phyloP scores from a whole-genome alignment of 768 basidiomycete genomes.

The Hirschioporus abietinus region DNA sequence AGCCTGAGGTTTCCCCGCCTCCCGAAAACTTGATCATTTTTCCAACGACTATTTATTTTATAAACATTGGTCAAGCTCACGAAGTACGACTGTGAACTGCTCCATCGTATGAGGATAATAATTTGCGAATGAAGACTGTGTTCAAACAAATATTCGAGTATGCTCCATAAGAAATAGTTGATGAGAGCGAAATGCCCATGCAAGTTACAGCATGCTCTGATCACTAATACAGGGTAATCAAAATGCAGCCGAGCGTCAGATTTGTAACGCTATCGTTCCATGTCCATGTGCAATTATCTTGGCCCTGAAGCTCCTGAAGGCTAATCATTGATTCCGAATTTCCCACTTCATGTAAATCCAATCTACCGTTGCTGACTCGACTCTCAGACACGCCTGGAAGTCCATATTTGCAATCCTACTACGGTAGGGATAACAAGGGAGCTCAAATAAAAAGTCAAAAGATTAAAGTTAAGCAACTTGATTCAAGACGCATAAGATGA shows the following conservation, averaged over 20 bases:
- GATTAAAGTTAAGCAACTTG: too few relatives aligned
- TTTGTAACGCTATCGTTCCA: not conserved
- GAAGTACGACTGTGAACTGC: not conserved
- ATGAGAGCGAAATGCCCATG: not conserved
- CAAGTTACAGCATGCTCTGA: not conserved
- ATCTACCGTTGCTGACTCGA: too few relatives aligned
- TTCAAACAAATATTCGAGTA: not conserved
- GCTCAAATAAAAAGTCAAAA: too few relatives aligned
- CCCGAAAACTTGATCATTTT: not conserved
- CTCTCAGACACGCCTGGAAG: not conserved
- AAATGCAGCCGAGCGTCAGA: not conserved
- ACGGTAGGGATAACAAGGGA: too few relatives aligned
- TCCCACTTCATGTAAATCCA: not conserved
- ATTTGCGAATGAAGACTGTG: too few relatives aligned
- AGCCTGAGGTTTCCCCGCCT: not conserved
- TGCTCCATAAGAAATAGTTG: not conserved
- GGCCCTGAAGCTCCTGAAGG: not conserved
- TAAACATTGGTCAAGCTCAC: not conserved
- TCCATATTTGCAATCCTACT: too few relatives aligned
- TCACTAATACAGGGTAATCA: not conserved
- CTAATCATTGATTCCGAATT: not conserved
- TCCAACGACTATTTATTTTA: not conserved
- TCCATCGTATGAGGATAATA: too few relatives aligned
- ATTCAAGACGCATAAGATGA: not conserved
- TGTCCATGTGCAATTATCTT: not conserved